A percentile compares a stretch with the other conserved stretches of the same genome.
phyloP scores from a whole-genome alignment of 2,329 filamentous ascomycete genomes.

The Neofusicoccum parvum region DNA sequence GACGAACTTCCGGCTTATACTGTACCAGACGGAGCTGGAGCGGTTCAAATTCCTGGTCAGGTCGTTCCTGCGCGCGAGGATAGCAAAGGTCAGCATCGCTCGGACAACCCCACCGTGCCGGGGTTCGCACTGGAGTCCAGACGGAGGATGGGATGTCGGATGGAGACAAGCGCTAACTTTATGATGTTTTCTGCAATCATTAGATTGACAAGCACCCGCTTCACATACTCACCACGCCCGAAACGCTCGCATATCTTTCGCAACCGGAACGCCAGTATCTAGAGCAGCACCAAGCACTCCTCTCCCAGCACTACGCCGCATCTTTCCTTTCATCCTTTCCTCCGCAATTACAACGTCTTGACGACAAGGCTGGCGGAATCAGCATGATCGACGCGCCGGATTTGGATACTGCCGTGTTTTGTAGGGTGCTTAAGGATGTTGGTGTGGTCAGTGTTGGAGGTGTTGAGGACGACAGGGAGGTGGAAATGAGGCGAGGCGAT shows the following conservation, averaged over 20 bases:
- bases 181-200: neutral
- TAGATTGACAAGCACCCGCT: conserved; percentile 77
- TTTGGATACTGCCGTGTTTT: conserved; percentile 79
- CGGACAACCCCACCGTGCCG: too few relatives aligned
- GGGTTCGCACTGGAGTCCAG: neutral
- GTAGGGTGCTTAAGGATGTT: conserved; percentile 67
- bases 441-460: conserved; percentile 60
- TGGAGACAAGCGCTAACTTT: conserved; percentile 4
- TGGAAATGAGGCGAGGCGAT: conserved; percentile 53
- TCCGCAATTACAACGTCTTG: conserved; percentile 74
- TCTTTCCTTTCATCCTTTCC: conserved; percentile 88
- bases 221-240: conserved; percentile 34
- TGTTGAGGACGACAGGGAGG: conserved; percentile 52
- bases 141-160: too few relatives aligned
- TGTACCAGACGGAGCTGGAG: conserved; percentile 95
- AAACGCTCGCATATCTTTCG: conserved; percentile 61
- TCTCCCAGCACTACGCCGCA: conserved; percentile 80
- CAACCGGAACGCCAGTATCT: conserved; percentile 79
- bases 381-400: conserved; percentile 93
- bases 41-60: conserved; percentile 89
- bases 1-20: conserved; percentile 89
- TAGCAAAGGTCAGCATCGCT: conserved; percentile 68
- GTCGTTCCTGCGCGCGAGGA: conserved; percentile 78
- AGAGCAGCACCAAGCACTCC: conserved; percentile 78
- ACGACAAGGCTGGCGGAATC: conserved; percentile 86